These are phyloP conservation scores for Gastrolobium villosum DNA, from an alignment of 306 rosid genomes.

Conservation along the genomic window DNA sequence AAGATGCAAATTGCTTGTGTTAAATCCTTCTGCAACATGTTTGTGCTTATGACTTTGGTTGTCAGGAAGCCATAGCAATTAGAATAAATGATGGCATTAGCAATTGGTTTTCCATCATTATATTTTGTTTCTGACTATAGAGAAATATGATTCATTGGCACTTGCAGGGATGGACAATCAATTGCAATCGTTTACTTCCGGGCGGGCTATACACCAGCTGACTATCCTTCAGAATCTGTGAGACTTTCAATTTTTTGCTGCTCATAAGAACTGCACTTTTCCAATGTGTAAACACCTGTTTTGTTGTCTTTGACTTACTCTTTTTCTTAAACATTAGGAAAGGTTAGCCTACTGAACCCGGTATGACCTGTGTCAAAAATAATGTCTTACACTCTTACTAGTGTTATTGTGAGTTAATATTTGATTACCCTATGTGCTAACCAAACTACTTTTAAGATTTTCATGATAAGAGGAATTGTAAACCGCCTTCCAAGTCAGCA, in stretches of 20 bases:
- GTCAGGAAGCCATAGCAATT: no score
- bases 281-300: no score
- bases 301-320: slow-evolving; percentile 17
- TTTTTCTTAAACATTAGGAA: neutral
- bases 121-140: slow-evolving; percentile 28
- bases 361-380: neutral
- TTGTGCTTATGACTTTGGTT: no score
- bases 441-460: neutral
- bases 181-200: slow-evolving; percentile 75
- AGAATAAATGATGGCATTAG: no score
- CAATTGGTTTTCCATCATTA: no score
- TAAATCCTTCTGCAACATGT: no score
- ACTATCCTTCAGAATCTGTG: slow-evolving; percentile 81
- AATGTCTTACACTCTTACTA: neutral
- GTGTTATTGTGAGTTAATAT: neutral
- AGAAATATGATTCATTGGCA: slow-evolving; percentile 32
- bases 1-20: no score
- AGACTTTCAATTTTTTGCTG: slow-evolving; percentile 42
- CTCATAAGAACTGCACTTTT: neutral
- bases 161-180: slow-evolving; percentile 65
- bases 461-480: slow-evolving; percentile 14
- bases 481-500: neutral
- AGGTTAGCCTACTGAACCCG: neutral
- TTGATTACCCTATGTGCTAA: neutral
- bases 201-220: slow-evolving; percentile 75